A percentile compares a stretch with the other conserved stretches of the same genome.
These are phyloP conservation scores for Tetracladium maxilliforme DNA, from an alignment of 2,329 filamentous ascomycete genomes.

Conservation along the genomic window DNA sequence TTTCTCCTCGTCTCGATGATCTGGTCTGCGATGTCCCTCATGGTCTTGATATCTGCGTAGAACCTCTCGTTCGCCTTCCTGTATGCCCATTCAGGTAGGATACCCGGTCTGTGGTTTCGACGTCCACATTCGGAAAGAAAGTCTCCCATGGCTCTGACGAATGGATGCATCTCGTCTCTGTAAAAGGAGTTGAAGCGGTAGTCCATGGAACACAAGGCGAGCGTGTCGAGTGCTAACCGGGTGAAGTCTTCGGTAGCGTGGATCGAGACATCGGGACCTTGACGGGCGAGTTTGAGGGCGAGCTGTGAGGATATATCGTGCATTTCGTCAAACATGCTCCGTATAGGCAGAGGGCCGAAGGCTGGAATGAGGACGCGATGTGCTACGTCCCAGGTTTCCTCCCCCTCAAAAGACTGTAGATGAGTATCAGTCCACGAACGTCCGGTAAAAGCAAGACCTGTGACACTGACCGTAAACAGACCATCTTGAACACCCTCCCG, in stretches of 20 bases:
- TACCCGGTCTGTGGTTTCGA: conserved; percentile 27
- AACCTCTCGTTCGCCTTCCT: conserved; percentile 29
- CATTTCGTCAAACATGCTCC: conserved; percentile 52
- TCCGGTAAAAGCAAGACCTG: conserved; percentile 23
- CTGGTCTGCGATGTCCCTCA: conserved; percentile 39
- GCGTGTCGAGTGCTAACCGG: conserved; percentile 52
- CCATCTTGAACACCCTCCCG: conserved; percentile 45
- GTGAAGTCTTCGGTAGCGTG: conserved; percentile 51
- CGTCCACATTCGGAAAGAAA: conserved; percentile 39
- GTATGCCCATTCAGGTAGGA: conserved; percentile 30
- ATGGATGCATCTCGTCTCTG: conserved; percentile 49
- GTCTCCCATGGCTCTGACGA: conserved; percentile 48
- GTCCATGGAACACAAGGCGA: conserved; percentile 54
- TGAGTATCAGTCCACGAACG: no score
- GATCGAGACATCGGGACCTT: conserved; percentile 39
- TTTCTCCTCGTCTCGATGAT: conserved; percentile 37
- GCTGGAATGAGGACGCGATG: conserved; percentile 48
- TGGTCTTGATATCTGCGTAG: conserved; percentile 31
- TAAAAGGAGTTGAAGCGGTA: conserved; percentile 65
- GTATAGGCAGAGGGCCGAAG: conserved; percentile 51
- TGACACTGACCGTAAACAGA: conserved; percentile 51
- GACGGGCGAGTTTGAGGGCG: conserved; percentile 48
- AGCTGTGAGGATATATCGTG: conserved; percentile 49
- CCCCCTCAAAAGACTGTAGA: no score
- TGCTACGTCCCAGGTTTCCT: conserved; percentile 48